Evolutionary conservation across 345 rosid genomes (phyloP), one percentile per base, ranked within the genome.

Genomic region (Geranium rotundifolium): DNA sequence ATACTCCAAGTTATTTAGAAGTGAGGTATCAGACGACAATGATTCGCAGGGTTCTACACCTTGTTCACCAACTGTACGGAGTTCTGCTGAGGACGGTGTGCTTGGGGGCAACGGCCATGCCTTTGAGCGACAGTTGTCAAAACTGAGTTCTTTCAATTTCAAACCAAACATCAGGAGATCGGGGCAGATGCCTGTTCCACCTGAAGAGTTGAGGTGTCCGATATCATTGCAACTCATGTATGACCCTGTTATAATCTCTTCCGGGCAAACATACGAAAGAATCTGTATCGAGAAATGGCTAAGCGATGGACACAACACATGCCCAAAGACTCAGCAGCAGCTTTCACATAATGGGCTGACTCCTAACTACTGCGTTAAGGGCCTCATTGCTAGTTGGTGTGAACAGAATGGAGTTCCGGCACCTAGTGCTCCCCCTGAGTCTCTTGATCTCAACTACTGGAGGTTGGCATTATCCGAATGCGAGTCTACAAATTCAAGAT

Each of bases 271-370:
- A 5, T 95, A 90, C 58, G 97, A 95, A 77, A 85, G 90, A 60
- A 74, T 88, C 63, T 95, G 97, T 71, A 90, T 95, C 30, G 99
- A 95, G 78, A 95, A 90, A 76, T 95, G 99, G 99, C 85, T 95
- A 62, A 70, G 72, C 72, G 97, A 90, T 71, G 95, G 95, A 64
- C 99, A 95, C 63, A 80, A 78, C 55, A 81, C 96, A 56, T 95
- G 99, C 50, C 99, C 97, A 9, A 95, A 95, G 75, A 81, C 95
- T 75, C 96, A 90, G 71, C 97, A 95, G 75, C 87, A 79, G 79
- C 88, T 90, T 56, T 76, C 85, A 30, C 97, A 88, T 80, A 86
- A 82, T 65, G 74, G 75, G 60, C 71, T 95, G 80, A 95, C 97
- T 61, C 97, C 96, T 18, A 95, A 95, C 82, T 88, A 90, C 82